Evolutionary conservation across 176 grass and related monocot genomes (phyloP).

Genomic region (Cymbopogon citratus): DNA sequence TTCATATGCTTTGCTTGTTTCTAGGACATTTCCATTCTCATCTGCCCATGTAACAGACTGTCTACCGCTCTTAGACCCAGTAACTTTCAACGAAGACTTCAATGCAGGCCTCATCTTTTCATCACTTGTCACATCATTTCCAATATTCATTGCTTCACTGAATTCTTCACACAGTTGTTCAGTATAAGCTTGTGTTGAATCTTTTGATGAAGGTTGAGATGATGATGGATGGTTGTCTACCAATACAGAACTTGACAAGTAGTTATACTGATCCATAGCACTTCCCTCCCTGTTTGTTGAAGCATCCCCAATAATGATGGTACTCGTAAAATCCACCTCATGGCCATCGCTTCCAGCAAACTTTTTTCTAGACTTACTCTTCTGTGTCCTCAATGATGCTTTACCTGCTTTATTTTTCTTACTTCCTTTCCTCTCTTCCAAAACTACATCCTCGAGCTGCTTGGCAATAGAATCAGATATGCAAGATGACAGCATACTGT

Average conservation of each 20-base stretch:
- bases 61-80: conserved; percentile 37
- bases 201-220: conserved; percentile 8
- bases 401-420: conserved; percentile 47
- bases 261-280: conserved; percentile 21
- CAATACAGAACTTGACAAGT: conserved; percentile 16
- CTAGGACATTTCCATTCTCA: conserved; percentile 23
- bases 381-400: conserved; percentile 30
- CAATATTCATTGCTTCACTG: conserved; percentile 25
- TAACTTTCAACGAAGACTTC: conserved; percentile 72
- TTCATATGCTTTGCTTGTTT: conserved; percentile 36
- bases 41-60: conserved; percentile 77
- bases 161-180: conserved; percentile 27
- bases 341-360: conserved; percentile 3
- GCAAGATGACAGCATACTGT: conserved; percentile 33
- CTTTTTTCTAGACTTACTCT: conserved; percentile 41
- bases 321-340: conserved; percentile 36
- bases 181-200: conserved; percentile 2
- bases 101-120: conserved; percentile 27
- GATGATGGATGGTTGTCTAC: conserved; percentile 9
- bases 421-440: conserved; percentile 44
- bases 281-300: conserved; percentile 21
- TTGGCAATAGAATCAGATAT: conserved; percentile 72
- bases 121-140: conserved; percentile 25
- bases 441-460: conserved; percentile 50
- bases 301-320: conserved; percentile 38